Evolutionary conservation across 2,329 filamentous ascomycete genomes (phyloP), one percentile per base, ranked within the genome.

Genomic region (Trichoderma aggressivum): DNA sequence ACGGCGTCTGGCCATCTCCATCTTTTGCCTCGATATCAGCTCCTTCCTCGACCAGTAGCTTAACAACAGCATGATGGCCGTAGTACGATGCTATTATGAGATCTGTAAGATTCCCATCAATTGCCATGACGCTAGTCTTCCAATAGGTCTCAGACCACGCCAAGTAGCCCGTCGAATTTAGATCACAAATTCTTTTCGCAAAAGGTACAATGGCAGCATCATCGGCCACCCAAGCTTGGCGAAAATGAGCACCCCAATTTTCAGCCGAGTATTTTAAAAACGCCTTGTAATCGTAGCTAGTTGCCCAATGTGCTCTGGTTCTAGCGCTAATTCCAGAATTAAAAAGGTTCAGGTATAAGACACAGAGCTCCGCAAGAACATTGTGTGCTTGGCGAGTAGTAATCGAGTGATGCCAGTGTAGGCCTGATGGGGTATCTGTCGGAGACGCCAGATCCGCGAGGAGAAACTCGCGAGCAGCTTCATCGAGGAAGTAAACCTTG

Each of bases 171-270:
- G 10, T n/a, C 5, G 4, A 47, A n/a, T 1, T 1, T 4, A 7
- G 3, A 1, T 47, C 39, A n/a, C 4, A 47, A n/a, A 47, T 47
- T n/a, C 7, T 47, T 1, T 10, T 1, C 0, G 18, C 2, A 0
- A 2, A 1, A 1, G 18, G 18, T 47, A 47, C 5, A n/a, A 47
- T n/a, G 2, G 39, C 1, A 0, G 39, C 39, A 0, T 3, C 18
- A n/a, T 47, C 39, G 0, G 0, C 18, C 0, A 47, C 5, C 0
- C 3, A 0, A n/a, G 39, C 39, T n/a, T 47, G 0, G 4, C 18
- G 3, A 8, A 47, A 47, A 1, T 47, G 39, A n/a, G 7, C 1
- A 1, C 39, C 7, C 43, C 43, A 47, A 47, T n/a, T 3, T 5
- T 11, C 1, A 1, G 39, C 39, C 8, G 39, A 47, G 18, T 43